Conservation (phyloP, 2,329 filamentous ascomycete species). For the Coniochaeta ligniaria region DNA sequence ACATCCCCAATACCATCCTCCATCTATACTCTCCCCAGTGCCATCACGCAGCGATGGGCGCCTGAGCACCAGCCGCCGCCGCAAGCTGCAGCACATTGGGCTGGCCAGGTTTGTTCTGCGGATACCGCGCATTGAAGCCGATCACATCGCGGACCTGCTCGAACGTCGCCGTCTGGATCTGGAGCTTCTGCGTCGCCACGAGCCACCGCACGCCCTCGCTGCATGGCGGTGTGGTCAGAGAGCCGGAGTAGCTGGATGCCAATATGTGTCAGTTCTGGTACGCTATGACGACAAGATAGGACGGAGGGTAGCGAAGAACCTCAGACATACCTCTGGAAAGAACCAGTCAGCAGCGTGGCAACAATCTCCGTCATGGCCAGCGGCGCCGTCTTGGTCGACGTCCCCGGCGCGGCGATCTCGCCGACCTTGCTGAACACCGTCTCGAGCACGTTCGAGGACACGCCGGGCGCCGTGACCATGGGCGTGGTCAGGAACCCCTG, state of each 20-base stretch:
- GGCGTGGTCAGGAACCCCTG: constrained; percentile 3
- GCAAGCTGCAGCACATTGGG: constrained; percentile 24
- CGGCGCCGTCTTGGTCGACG: constrained; percentile 28
- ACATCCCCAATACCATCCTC: neutral
- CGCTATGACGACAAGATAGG: neutral
- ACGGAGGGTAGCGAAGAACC: neutral
- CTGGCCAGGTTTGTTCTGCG: constrained; percentile 33
- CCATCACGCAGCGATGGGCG: neutral
- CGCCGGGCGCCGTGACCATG: constrained; percentile 15
- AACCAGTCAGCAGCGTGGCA: constrained; percentile 23
- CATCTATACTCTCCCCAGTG: neutral
- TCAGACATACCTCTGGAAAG: constrained; percentile 28
- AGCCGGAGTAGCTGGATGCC: constrained; percentile 32
- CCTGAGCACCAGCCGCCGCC: neutral
- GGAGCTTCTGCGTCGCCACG: constrained; percentile 34
- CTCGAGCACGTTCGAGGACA: constrained; percentile 34
- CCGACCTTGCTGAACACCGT: constrained; percentile 34
- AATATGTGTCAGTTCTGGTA: neutral
- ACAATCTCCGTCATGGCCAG: constrained; percentile 37
- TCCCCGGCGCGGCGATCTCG: constrained; percentile 34
- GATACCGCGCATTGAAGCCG: constrained; percentile 39
- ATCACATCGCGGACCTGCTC: constrained; percentile 31
- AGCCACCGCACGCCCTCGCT: constrained; percentile 39
- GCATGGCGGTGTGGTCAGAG: constrained; percentile 43
- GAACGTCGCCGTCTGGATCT: constrained; percentile 29